A percentile compares a stretch with the other conserved stretches of the same genome.
Evolutionary conservation across 2,329 filamentous ascomycete species (phyloP).

Genomic region (Huntiella bhutanensis): DNA sequence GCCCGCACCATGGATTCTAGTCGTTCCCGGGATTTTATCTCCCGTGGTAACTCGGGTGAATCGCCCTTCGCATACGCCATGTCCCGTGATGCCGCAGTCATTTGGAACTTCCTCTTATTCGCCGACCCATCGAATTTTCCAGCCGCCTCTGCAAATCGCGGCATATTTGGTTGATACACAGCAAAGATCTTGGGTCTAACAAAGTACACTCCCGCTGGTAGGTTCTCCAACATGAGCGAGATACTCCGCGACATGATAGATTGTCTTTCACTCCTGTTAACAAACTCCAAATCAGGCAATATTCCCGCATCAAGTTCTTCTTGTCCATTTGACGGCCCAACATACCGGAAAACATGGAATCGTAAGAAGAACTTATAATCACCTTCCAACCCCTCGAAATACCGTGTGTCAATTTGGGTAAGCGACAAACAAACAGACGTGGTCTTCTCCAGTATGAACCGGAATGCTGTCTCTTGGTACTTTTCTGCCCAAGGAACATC

Average conservation of each 20-base stretch:
- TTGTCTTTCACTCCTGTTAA: neutral
- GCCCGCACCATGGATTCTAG: no score
- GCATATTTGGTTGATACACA: neutral
- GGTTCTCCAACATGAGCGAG: neutral
- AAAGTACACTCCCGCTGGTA: neutral
- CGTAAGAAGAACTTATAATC: slow-evolving; percentile 28
- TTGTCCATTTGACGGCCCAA: no score
- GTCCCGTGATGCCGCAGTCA: neutral
- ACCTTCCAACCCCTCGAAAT: slow-evolving; percentile 41
- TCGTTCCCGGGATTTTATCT: no score
- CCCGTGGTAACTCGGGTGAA: neutral
- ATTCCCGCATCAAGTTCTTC: no score
- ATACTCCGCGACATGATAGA: neutral
- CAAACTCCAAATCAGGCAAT: no score
- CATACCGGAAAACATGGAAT: neutral
- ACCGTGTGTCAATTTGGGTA: slow-evolving; percentile 42
- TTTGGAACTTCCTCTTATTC: neutral
- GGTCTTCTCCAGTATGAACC: slow-evolving; percentile 34
- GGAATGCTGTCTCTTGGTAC: slow-evolving; percentile 39
- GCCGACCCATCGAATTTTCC: neutral
- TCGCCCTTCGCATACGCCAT: neutral
- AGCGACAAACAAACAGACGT: slow-evolving; percentile 40
- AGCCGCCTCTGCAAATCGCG: neutral
- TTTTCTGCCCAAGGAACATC: slow-evolving; percentile 43
- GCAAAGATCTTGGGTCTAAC: neutral